phyloP scores from a whole-genome alignment of 2,329 filamentous ascomycete genomes.

The Pleomassaria siparia region DNA sequence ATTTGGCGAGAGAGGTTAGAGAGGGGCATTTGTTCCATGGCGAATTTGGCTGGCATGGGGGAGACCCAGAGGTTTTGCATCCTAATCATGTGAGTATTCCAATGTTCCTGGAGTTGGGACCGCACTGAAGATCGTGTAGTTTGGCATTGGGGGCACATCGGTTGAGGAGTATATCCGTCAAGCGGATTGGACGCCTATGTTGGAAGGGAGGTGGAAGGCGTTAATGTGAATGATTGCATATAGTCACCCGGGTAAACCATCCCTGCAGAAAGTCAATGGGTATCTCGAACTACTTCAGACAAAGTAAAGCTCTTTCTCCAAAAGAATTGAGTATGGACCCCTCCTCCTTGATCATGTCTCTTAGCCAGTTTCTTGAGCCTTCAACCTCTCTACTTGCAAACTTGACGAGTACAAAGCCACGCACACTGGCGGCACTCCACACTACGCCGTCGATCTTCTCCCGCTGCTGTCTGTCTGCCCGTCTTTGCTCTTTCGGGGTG shows the following conservation, averaged over 20 bases:
- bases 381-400: conserved; percentile 84
- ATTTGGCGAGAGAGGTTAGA: conserved; percentile 1
- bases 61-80: conserved; percentile 1
- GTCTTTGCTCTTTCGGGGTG: conserved; percentile 50
- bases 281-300: conserved; percentile 44
- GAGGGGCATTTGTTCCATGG: neutral
- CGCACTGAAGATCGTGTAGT: neutral
- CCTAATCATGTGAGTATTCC: neutral
- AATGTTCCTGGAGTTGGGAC: neutral
- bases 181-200: neutral
- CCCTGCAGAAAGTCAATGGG: neutral
- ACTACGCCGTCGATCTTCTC: conserved; percentile 52
- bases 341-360: conserved; percentile 71
- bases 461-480: conserved; percentile 55
- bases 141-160: neutral
- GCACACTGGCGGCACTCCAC: conserved; percentile 42
- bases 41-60: conserved; percentile 1
- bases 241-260: neutral
- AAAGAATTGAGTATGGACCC: conserved; percentile 71
- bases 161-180: neutral
- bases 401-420: conserved; percentile 84
- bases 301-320: conserved; percentile 79
- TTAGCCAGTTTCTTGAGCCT: conserved; percentile 77
- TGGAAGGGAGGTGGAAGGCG: neutral
- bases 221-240: neutral